Evolutionary conservation across 176 grass and related monocot species (phyloP).

Genomic region (Guadua angustifolia): DNA sequence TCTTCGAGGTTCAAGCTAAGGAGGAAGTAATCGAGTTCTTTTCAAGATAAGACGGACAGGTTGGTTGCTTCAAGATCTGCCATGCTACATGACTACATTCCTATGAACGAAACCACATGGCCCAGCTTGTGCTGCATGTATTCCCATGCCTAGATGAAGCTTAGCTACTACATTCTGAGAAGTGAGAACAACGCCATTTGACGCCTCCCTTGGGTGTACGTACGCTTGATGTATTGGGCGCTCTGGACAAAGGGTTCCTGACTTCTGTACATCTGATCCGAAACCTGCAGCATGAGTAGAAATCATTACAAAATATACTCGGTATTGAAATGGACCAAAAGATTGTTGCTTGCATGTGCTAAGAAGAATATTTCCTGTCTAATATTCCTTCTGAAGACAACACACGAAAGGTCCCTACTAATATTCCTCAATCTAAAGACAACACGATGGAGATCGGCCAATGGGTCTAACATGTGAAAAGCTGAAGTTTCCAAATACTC

Average conservation of each 20-base stretch:
- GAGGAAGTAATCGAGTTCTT: too few relatives aligned
- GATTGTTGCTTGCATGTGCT: neutral
- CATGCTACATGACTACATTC: neutral
- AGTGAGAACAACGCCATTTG: neutral
- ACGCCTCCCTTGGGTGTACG: neutral
- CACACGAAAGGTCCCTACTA: neutral
- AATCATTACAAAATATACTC: neutral
- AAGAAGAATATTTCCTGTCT: neutral
- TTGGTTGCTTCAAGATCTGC: neutral
- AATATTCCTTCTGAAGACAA: too few relatives aligned
- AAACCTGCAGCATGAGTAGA: neutral
- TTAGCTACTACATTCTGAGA: neutral
- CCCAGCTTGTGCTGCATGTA: neutral
- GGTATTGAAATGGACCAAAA: neutral
- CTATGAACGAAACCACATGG: neutral
- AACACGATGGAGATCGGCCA: neutral
- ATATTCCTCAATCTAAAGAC: neutral
- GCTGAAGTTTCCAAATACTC: neutral
- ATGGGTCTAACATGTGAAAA: neutral
- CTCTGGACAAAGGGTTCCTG: neutral
- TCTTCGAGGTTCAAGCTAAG: neutral
- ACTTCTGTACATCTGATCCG: conserved; percentile 3
- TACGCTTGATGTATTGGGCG: too few relatives aligned
- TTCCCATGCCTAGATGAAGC: conserved; percentile 18
- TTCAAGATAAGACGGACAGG: neutral